A percentile compares a stretch with the other conserved stretches of the same genome.
These are phyloP conservation scores for Cladosporium austrohemisphaericum DNA, from an alignment of 2,329 filamentous ascomycete genomes.

Conservation along the genomic window DNA sequence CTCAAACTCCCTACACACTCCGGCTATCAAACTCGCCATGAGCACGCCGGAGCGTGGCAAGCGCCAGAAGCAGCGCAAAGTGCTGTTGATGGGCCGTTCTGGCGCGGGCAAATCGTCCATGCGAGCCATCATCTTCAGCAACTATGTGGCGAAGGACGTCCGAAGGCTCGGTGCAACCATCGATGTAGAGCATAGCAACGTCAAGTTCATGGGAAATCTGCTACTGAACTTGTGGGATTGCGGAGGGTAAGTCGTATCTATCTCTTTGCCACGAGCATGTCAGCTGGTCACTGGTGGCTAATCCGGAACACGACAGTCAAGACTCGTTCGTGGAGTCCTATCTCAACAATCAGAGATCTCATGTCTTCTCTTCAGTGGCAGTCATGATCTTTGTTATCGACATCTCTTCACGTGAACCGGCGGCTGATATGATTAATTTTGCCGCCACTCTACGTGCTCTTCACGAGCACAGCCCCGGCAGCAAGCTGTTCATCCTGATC, in stretches of 20 bases:
- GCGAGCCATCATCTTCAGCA: conserved; percentile 98
- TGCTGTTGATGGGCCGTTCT: conserved; percentile 74
- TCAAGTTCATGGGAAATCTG: conserved; percentile 97
- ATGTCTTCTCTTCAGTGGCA: conserved; percentile 94
- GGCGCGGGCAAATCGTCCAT: conserved; percentile 98
- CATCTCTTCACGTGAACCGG: conserved; percentile 91
- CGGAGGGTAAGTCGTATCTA: conserved; percentile 62
- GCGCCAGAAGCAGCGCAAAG: conserved; percentile 53
- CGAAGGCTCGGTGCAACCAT: conserved; percentile 90
- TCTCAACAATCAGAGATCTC: conserved; percentile 87
- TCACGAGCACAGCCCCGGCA: conserved; percentile 73
- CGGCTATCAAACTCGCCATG: conserved; percentile 17
- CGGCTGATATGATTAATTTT: conserved; percentile 89
- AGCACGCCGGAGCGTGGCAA: conserved; percentile 36
- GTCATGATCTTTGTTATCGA: conserved; percentile 99
- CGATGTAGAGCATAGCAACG: conserved; percentile 96
- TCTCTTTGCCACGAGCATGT: not conserved
- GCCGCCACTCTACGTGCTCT: conserved; percentile 84
- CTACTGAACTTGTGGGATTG: conserved; percentile 99
- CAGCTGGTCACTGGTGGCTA: conserved; percentile 2
- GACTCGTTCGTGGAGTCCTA: conserved; percentile 99
- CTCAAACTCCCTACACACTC: not conserved
- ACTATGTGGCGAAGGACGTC: conserved; percentile 96
- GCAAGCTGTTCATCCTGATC: conserved; percentile 89
- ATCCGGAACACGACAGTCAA: conserved; percentile 55